Evolutionary conservation across 345 rosid species (phyloP).

Genomic region (Kernera saxatilis): DNA sequence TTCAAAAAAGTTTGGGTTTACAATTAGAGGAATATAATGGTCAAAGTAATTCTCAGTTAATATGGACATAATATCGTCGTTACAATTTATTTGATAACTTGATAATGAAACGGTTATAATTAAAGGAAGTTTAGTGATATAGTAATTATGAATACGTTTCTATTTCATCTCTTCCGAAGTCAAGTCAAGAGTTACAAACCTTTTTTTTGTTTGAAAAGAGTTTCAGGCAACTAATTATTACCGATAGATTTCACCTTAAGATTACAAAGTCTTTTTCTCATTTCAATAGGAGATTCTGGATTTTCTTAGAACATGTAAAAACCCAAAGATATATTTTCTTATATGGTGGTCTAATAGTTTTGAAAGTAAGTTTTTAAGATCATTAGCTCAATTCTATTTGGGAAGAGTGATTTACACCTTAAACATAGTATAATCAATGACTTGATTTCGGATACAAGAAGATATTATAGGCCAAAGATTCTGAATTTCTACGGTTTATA

Average conservation of each 20-base stretch:
- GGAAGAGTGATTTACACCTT: no score
- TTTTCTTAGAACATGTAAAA: no score
- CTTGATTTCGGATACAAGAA: no score
- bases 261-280: no score
- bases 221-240: background rate
- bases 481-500: no score
- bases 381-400: no score
- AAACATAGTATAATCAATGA: no score
- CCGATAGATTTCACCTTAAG: background rate
- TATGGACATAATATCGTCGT: background rate
- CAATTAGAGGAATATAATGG: background rate
- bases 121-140: background rate
- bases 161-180: background rate
- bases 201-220: background rate
- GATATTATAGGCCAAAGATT: no score
- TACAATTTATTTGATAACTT: background rate
- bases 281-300: no score
- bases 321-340: no score
- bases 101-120: background rate
- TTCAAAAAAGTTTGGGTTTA: background rate
- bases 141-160: slow-evolving; percentile 2
- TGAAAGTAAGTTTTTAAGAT: no score
- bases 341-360: no score
- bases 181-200: background rate
- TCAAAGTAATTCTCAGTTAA: background rate